These are phyloP conservation scores for Lyophyllum atratum DNA, from an alignment of 768 basidiomycete species.

Conservation along the genomic window DNA sequence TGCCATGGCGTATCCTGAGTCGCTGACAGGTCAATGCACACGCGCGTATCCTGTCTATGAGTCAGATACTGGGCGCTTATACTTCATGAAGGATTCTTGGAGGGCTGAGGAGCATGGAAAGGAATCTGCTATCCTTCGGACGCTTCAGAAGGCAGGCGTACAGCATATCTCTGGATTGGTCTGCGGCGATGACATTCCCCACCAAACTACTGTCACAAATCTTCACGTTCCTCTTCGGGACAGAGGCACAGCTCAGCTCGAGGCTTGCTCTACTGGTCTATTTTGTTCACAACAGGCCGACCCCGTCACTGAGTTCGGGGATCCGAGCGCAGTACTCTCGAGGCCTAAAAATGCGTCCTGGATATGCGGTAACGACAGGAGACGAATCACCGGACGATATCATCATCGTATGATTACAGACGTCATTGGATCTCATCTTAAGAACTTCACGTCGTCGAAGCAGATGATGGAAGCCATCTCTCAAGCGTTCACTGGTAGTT, in stretches of 20 bases:
- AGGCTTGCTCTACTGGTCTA: neutral
- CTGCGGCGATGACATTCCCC: neutral
- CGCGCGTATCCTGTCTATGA: slow-evolving; percentile 20
- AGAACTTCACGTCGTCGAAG: slow-evolving; percentile 12
- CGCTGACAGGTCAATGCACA: slow-evolving; percentile 17
- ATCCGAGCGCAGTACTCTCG: neutral
- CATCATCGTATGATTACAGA: too few species aligned
- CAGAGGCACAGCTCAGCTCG: neutral
- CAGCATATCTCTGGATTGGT: neutral
- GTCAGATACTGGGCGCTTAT: neutral
- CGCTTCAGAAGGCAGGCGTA: neutral
- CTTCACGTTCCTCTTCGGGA: neutral
- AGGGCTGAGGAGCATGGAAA: too few species aligned
- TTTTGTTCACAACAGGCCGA: neutral
- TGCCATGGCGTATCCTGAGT: slow-evolving; percentile 7
- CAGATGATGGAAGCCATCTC: neutral
- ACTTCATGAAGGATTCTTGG: slow-evolving; percentile 28
- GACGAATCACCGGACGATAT: slow-evolving; percentile 8
- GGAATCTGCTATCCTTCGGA: slow-evolving; percentile 22
- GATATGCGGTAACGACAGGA: neutral
- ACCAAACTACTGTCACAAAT: neutral
- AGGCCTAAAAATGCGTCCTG: neutral
- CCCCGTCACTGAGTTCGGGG: neutral
- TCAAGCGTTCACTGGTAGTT: neutral
- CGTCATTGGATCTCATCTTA: slow-evolving; percentile 14